Base-by-base conservation (phyloP, 2,329 filamentous ascomycete genomes). In the Drechslerella stenobrocha region DNA sequence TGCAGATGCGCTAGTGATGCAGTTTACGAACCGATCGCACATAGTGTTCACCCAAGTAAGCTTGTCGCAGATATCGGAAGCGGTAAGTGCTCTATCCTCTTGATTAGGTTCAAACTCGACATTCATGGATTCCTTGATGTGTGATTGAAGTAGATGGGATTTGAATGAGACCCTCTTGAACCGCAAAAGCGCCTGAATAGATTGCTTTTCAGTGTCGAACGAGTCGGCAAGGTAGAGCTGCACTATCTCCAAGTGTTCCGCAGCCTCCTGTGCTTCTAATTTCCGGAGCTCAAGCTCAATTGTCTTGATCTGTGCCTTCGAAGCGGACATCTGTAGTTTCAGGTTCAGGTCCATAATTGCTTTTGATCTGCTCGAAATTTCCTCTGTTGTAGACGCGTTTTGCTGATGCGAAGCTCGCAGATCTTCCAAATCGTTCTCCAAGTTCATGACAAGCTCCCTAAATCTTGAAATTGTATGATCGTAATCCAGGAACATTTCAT, bases 341-440 rank as follows among this genome's bases (percentile, higher is more conserved):
- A 92, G 84, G 76, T 97, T 97, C 45, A 98, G 82, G 74, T 98
- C 92, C 84, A 96, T 88, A 87, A 98, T 95, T 55, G 92, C 90
- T 70, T 90, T 85, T 44, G 92, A 95, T 70, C 90, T 87, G 73
- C 84, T 88, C 71, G 87, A 91, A 57, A 97, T 83, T 76, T 97
- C 90, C 75, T 91, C 90, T 0, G 92, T 90, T 76, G 97, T 91
- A 13, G 87, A 87, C 76, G 97, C 93, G 0, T 90, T 95, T 72
- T 97, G 88, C 44, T 91, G 89, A 73, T 95, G 89, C 2, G 90
- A 95, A 9, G 91, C 89, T 65, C 89, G 85, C 82, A 96, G 92
- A 74, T 97, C 91, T 73, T 95, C 89, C 71, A 97, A 79, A 75
- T 96, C 90, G 71, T 69, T 85, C 76, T 96, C 90, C 69, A 97